Evolutionary conservation across 768 basidiomycete genomes (phyloP), one percentile per base, ranked within the genome.

Genomic region (Serendipita sp.): DNA sequence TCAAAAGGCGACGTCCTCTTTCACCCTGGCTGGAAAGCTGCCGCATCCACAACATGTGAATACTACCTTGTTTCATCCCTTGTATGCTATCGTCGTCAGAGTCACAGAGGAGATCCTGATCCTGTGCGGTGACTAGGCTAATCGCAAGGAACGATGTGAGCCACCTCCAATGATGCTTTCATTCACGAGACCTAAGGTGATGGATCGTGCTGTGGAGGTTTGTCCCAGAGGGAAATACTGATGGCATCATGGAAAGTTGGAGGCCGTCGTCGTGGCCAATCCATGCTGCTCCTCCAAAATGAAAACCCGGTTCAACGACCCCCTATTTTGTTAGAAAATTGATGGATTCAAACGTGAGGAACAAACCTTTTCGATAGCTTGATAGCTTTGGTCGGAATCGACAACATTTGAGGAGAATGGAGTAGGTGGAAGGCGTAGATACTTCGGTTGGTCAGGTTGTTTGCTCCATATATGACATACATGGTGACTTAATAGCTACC

Each of bases 1-100:
- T 68, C 69, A 8, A 60, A 63, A n/a, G 69, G 69, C 3, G 69
- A 70, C 54, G 64, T 70, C 47, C 67, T 69, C 5, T 45, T 70
- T 16, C 69, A 70, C 37, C 45, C 69, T 68, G 68, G 68, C 44
- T 68, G 10, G 30, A 30, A 16, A 32, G 11, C 30, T 62, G 37
- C 66, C 66, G 1, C 68, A 68, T 54, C 45, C 18, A 7, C 28
- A 48, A 24, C 24, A 24, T 68, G 67, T 68, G 58, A 41, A 41
- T 41, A 41, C 41, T 24, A 1, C 1, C 24, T 13, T 41, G 5
- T 41, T 41, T 13, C 5, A 41, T 41, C 2, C 1, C 24, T 24
- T 24, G 24, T 1, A 24, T 24, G 24, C 1, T 24, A 24, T 24
- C 1, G 24, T 24, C 1, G 24, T 24, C 24, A 24, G 24, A 24